Conservation (phyloP, 1,284 basidiomycete genomes). For the Sanghuangporus sanghuang region DNA sequence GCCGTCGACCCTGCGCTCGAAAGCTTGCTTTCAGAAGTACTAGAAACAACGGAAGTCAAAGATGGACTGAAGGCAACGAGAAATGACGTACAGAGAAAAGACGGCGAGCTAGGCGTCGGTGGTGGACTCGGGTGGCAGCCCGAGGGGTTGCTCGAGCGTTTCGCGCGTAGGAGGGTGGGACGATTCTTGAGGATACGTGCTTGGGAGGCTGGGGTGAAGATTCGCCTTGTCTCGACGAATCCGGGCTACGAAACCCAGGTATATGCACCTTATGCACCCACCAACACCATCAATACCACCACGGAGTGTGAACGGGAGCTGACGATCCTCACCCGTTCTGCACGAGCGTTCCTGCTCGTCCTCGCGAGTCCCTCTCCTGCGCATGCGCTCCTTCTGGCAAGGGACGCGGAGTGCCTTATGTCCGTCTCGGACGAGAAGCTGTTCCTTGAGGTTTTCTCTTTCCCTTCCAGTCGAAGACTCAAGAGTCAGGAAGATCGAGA, state of each 20-base stretch:
- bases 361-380: conserved; percentile 40
- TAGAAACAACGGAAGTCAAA: too few species aligned
- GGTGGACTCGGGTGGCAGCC: conserved; percentile 46
- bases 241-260: background rate
- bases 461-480: background rate
- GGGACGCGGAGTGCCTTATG: conserved; percentile 31
- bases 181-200: conserved; percentile 33
- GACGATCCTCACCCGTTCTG: conserved; percentile 47
- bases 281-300: background rate
- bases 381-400: conserved; percentile 36
- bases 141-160: conserved; percentile 36
- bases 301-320: conserved; percentile 21
- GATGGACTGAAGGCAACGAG: too few species aligned
- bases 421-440: conserved; percentile 28
- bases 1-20: conserved; percentile 27
- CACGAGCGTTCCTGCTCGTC: conserved; percentile 49
- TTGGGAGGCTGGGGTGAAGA: conserved; percentile 28
- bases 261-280: too few species aligned
- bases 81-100: background rate
- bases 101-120: conserved; percentile 18
- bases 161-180: conserved; percentile 32
- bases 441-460: conserved; percentile 37
- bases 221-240: conserved; percentile 35
- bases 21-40: background rate
- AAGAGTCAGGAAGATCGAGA: too few species aligned